Evolutionary conservation across 31 red algal species (phyloP).

Genomic region (Odonthalia washingtoniensis): DNA sequence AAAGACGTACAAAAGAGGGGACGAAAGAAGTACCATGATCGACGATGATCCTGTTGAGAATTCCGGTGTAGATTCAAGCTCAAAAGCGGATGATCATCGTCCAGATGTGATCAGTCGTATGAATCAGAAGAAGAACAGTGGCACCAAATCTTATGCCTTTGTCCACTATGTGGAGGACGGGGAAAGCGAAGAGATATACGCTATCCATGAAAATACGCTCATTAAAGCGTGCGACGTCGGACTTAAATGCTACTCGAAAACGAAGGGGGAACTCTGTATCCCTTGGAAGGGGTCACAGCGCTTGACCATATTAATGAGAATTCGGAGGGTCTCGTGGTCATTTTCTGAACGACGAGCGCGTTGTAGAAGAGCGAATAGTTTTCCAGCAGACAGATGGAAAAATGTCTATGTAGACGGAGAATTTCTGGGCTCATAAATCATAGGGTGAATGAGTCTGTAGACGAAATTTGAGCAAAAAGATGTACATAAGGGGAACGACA

Average conservation of each 20-base stretch:
- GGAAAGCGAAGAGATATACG: constrained; percentile 5
- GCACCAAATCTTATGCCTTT: constrained; percentile 30
- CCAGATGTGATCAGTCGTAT: no score
- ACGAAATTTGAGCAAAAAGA: no score
- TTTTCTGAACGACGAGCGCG: background rate
- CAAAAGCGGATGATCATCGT: no score
- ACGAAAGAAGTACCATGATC: constrained; percentile 45
- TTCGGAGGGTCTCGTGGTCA: background rate
- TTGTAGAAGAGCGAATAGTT: no score
- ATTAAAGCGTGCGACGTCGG: constrained; percentile 27
- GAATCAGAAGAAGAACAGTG: no score
- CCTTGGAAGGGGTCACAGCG: constrained; percentile 41
- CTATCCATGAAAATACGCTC: constrained; percentile 37
- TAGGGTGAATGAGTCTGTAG: no score
- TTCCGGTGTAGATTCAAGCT: constrained; percentile 39
- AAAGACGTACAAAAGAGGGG: constrained; percentile 4
- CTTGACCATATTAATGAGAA: background rate
- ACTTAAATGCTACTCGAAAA: constrained; percentile 23
- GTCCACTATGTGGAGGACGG: constrained; percentile 44
- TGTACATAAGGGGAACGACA: no score
- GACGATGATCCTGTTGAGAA: constrained; percentile 32
- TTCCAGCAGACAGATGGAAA: constrained; percentile 25
- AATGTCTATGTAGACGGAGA: constrained; percentile 19
- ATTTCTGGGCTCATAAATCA: background rate
- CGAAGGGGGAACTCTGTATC: constrained; percentile 22